phyloP scores from a whole-genome alignment of 176 grass and related monocot species.

The Eremochloa ophiuroides region DNA sequence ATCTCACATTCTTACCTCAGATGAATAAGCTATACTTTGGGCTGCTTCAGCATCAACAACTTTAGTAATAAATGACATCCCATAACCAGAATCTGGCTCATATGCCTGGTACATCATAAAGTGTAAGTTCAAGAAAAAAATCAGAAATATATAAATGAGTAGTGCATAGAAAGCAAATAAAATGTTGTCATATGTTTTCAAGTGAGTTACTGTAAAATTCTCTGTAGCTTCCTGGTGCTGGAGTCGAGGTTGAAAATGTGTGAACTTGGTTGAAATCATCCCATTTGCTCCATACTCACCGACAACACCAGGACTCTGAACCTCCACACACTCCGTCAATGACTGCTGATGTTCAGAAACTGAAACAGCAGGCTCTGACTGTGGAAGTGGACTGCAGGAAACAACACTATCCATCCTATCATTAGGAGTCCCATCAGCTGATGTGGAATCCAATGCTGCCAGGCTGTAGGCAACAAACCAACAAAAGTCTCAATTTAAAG shows the following conservation, averaged over 20 bases:
- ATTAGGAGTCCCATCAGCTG: constrained; percentile 17
- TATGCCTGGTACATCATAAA: constrained; percentile 44
- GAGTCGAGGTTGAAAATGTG: constrained; percentile 31
- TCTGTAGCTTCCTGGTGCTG: constrained; percentile 39
- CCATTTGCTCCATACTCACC: constrained; percentile 34
- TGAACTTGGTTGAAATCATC: constrained; percentile 32
- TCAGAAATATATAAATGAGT: neutral
- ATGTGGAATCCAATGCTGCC: constrained; percentile 23
- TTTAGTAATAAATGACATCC: constrained; percentile 44
- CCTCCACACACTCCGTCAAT: constrained; percentile 13
- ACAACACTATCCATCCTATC: constrained; percentile 27
- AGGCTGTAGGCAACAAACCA: constrained; percentile 34
- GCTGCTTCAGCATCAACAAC: constrained; percentile 31
- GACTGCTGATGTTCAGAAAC: constrained; percentile 40
- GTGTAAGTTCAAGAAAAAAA: neutral
- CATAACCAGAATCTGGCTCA: constrained; percentile 50
- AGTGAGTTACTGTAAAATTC: constrained; percentile 39
- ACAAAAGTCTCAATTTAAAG: neutral
- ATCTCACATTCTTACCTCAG: constrained; percentile 71
- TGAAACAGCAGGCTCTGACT: constrained; percentile 33
- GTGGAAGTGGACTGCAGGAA: constrained; percentile 17
- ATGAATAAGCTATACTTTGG: constrained; percentile 38
- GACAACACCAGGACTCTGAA: constrained; percentile 22
- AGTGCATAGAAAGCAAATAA: constrained; percentile 7
- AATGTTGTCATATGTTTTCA: neutral